Percentiles rank a stretch among this genome's conserved stretches.
Conservation (phyloP, 768 basidiomycete species). For the Chalciporus sphaerocephalus region DNA sequence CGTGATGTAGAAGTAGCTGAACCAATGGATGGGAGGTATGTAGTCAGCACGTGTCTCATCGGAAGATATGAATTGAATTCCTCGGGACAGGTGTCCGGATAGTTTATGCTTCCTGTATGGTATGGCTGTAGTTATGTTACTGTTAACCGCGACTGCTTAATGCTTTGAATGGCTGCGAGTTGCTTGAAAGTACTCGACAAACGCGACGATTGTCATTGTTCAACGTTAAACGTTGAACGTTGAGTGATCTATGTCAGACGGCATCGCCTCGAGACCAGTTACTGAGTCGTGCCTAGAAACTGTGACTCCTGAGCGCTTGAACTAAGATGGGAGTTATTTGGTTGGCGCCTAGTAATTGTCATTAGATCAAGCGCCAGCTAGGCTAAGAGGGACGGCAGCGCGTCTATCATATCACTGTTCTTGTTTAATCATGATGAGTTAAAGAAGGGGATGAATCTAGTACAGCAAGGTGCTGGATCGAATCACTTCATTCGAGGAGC, state of each 20-base stretch:
- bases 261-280: neutral
- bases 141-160: neutral
- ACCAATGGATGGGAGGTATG: constrained; percentile 4
- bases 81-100: neutral
- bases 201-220: neutral
- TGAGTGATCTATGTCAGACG: neutral
- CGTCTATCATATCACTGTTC: neutral
- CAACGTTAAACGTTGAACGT: too few species aligned
- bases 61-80: neutral
- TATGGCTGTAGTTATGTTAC: neutral
- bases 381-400: neutral
- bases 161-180: neutral
- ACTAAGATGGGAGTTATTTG: neutral
- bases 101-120: neutral
- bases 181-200: neutral
- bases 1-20: neutral
- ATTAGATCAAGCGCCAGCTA: neutral
- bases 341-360: neutral
- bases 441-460: too few species aligned
- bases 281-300: neutral
- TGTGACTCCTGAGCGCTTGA: too few species aligned
- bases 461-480: neutral
- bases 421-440: neutral
- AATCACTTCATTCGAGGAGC: neutral
- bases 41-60: neutral